A percentile compares a stretch with the other conserved stretches of the same genome.
Evolutionary conservation across 805 yeast genomes (phyloP).

Genomic region (Metschnikowia continentalis): DNA sequence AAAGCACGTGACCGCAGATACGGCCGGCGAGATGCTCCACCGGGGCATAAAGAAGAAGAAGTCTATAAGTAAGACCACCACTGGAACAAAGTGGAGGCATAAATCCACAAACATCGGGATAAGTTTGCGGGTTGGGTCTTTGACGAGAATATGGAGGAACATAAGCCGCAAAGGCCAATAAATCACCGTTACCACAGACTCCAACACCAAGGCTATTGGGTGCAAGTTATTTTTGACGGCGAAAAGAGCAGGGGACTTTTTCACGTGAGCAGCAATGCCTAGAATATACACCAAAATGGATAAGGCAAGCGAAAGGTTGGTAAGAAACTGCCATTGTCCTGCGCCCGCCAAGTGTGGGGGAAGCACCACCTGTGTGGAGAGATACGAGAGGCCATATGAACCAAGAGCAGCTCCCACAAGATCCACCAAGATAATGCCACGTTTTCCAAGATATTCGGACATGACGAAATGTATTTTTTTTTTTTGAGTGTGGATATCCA

Average conservation of each 20-base stretch:
- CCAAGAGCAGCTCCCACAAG: slow-evolving; percentile 27
- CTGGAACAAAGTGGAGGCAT: slow-evolving; percentile 58
- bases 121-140: slow-evolving; percentile 25
- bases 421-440: slow-evolving; percentile 22
- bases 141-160: slow-evolving; percentile 45
- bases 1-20: slow-evolving; percentile 39
- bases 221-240: slow-evolving; percentile 39
- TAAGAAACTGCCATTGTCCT: slow-evolving; percentile 70
- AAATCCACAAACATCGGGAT: slow-evolving; percentile 53
- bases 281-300: slow-evolving; percentile 42
- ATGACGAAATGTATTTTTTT: neutral
- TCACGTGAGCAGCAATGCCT: slow-evolving; percentile 36
- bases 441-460: slow-evolving; percentile 29
- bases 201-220: slow-evolving; percentile 55
- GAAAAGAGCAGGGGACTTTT: slow-evolving; percentile 22
- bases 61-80: slow-evolving; percentile 48
- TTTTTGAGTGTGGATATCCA: neutral
- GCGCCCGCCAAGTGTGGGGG: slow-evolving; percentile 51
- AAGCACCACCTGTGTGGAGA: slow-evolving; percentile 25
- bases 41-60: slow-evolving; percentile 50
- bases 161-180: slow-evolving; percentile 69
- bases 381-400: slow-evolving; percentile 22
- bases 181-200: slow-evolving; percentile 55
- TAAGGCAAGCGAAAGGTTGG: slow-evolving; percentile 54
- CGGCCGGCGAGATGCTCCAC: slow-evolving; percentile 31